Evolutionary conservation across 805 yeast species (phyloP), one percentile per base, ranked within the genome.

Genomic region (Kregervanrija pseudodelftensis): DNA sequence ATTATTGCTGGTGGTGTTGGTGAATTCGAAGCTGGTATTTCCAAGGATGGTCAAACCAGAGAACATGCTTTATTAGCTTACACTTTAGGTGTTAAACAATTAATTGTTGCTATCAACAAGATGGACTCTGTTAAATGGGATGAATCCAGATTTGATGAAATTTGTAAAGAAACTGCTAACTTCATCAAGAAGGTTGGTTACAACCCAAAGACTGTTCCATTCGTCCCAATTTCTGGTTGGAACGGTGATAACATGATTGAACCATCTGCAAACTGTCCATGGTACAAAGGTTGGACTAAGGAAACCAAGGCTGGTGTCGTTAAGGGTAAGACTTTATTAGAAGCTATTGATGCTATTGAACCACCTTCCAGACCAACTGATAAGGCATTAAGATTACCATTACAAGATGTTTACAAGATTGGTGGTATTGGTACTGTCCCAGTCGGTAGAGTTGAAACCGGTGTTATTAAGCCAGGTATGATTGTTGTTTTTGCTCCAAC

Each of bases 11-110:
- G 89, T 69, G 90, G 91, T 72, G 79, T 78, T 66, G 90, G 91
- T 83, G 93, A 85, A 72, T 85, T 85, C 79, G 93, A 85, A 76
- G 89, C 93, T 63, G 95, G 93, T 74, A 85, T 85, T 77, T 83
- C 91, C 67, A 77, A 83, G 79, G 93, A 85, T 64, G 95, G 95
- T 68, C 95, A 85, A 75, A 85, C 95, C 70, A 85, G 90, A 76
- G 95, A 85, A 75, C 93, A 85, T 79, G 93, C 95, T 66, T 76
- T 85, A 58, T 77, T 85, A 66, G 90, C 93, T 65, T 81, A 70
- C 82, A 84, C 93, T 68, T 77, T 85, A 63, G 95, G 95, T 76
- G 91, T 85, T 56, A 79, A 71, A 58, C 89, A 83, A 71, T 76
- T 85, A 69, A 82, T 85, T 65, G 89, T 85, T 70, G 93, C 90